Evolutionary conservation across 1,284 basidiomycete genomes (phyloP), one percentile per base, ranked within the genome.

Genomic region (Melampsora larici-populina): DNA sequence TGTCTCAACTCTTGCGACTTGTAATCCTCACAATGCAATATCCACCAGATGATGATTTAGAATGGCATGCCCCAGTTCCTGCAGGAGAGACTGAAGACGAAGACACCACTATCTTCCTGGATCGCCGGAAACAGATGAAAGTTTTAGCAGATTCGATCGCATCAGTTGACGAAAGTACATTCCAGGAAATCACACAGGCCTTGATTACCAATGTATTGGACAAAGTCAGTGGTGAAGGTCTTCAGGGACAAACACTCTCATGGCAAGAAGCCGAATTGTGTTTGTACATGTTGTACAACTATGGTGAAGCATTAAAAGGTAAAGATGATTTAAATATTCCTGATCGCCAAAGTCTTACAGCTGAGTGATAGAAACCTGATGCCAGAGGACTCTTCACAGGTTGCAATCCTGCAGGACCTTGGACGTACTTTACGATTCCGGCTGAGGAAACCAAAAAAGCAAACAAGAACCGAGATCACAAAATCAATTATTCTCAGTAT

Each of bases 181-280:
- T 93, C 72, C 90, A 90, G 0, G 87, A 87, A 31, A 88, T 90
- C 0, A 87, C 94, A 9, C 88, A 88, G 68, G 86, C 87, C n/a
- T 87, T 92, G 33, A 89, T 92, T 13, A 83, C 91, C 71, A 88
- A 88, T 79, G 93, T 91, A 0, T 87, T 96, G 46, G 87, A 89
- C 11, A 87, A 89, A 0, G 92, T 89, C 80, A 82, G 83, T 48
- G 86, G 86, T 49, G 88, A 85, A 43, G 78, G 74, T 0, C 68
- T 79, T 78, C 89, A 90, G 2, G 84, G 87, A 0, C 80, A 21
- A 80, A 86, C 64, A 80, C 82, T 97, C 26, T 88, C 91, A 69
- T 99, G 97, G 97, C 90, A 95, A 82, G 91, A 97, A 81, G 92
- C 92, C 0, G 97, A 99, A 84, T 87, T 99, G 26, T 94, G 93